These are phyloP conservation scores for Pyropia haitanensis DNA, from an alignment of 23 red algal species.

Conservation along the genomic window DNA sequence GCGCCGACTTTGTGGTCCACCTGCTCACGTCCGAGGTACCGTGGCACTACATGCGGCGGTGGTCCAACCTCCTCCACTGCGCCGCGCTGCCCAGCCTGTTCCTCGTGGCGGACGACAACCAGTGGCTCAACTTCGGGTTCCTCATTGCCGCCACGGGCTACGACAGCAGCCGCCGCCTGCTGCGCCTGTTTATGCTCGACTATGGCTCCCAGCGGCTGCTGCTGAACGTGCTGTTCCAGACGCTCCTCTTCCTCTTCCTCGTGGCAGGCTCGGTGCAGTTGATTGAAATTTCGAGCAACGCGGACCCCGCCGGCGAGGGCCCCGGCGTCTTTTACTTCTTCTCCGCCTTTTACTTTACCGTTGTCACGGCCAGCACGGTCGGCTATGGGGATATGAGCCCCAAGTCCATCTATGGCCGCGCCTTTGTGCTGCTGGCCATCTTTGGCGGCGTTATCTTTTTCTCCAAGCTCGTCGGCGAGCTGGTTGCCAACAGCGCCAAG, in stretches of 20 bases:
- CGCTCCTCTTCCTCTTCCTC: slow-evolving; percentile 43
- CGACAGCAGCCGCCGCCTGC: slow-evolving; percentile 12
- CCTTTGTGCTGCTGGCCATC: slow-evolving; percentile 59
- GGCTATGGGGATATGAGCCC: slow-evolving; percentile 72
- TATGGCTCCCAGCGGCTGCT: slow-evolving; percentile 36
- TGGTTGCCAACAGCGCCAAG: slow-evolving; percentile 33
- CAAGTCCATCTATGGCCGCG: slow-evolving; percentile 40
- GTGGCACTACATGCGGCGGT: no score
- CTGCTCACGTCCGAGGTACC: slow-evolving; percentile 14
- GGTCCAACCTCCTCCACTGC: slow-evolving; percentile 15
- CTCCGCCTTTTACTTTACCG: slow-evolving; percentile 55
- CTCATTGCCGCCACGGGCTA: slow-evolving; percentile 27
- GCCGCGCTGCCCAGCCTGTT: slow-evolving; percentile 40
- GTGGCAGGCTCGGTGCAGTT: slow-evolving; percentile 49
- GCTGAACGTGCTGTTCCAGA: slow-evolving; percentile 20
- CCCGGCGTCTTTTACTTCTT: slow-evolving; percentile 61
- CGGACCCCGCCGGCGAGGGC: slow-evolving; percentile 1
- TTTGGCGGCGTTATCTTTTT: slow-evolving; percentile 66
- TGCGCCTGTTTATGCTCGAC: slow-evolving; percentile 19
- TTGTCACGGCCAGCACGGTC: slow-evolving; percentile 67
- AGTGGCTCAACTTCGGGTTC: slow-evolving; percentile 53
- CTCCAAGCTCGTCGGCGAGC: slow-evolving; percentile 20
- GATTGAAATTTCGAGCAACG: slow-evolving; percentile 49
- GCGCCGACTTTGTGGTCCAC: slow-evolving; percentile 16
- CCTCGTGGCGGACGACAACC: slow-evolving; percentile 21